A percentile compares a stretch with the other conserved stretches of the same genome.
Conservation (phyloP, 2,329 filamentous ascomycete genomes). For the Graphilbum sp. region DNA sequence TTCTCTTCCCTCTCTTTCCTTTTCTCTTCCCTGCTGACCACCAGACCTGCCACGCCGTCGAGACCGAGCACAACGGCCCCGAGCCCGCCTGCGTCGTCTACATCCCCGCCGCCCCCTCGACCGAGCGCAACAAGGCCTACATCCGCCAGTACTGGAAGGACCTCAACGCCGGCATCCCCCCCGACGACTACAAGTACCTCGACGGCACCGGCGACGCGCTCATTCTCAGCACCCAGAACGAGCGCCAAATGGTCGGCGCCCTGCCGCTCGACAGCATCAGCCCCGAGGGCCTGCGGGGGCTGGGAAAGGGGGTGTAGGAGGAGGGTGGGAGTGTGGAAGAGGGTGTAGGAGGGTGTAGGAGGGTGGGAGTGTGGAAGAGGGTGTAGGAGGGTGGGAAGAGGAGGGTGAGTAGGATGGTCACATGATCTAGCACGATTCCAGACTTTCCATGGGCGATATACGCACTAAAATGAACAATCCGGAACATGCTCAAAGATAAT, state of each 20-base stretch:
- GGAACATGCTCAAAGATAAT: too few relatives aligned
- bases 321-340: too few relatives aligned
- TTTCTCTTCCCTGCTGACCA: neutral
- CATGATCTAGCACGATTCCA: too few relatives aligned
- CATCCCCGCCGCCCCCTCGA: neutral
- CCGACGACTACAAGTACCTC: constrained; percentile 1
- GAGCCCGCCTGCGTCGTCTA: neutral
- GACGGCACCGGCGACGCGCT: neutral
- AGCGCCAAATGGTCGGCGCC: neutral
- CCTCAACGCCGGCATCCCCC: neutral
- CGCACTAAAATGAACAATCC: too few relatives aligned
- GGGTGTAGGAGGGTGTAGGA: too few relatives aligned
- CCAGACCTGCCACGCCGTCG: constrained; percentile 2
- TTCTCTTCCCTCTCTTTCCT: neutral
- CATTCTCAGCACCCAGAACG: neutral
- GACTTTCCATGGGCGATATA: too few relatives aligned
- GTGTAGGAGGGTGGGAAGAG: too few relatives aligned
- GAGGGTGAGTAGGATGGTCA: too few relatives aligned
- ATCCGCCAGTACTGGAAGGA: neutral
- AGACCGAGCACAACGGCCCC: constrained; percentile 1
- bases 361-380: too few relatives aligned
- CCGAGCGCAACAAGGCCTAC: neutral
- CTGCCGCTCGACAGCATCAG: neutral
- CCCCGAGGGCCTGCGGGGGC: neutral
- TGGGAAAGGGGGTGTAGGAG: neutral